Conservation (phyloP, 306 rosid genomes). For the Morella rubra region DNA sequence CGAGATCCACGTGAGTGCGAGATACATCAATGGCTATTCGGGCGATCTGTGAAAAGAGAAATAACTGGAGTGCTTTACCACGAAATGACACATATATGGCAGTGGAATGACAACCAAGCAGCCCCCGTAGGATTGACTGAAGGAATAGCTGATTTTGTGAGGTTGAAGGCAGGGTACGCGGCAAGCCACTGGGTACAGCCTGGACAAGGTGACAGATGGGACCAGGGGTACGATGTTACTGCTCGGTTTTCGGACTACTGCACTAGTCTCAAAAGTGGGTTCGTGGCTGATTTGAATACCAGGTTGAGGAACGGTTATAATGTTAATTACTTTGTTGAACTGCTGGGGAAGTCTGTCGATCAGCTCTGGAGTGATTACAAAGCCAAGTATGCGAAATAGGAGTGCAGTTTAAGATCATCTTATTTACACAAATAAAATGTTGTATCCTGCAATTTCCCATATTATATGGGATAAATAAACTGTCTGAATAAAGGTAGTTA, state of each 20-base stretch:
- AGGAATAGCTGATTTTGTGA: conserved; percentile 50
- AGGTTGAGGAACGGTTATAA: conserved; percentile 38
- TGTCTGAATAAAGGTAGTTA: neutral
- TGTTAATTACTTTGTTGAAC: conserved; percentile 37
- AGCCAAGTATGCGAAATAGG: conserved; percentile 32
- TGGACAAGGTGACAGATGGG: conserved; percentile 35
- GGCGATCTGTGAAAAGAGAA: conserved; percentile 39
- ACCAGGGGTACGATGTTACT: conserved; percentile 43
- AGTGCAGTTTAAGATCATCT: neutral
- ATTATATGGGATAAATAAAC: neutral
- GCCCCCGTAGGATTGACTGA: conserved; percentile 34
- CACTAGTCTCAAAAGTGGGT: conserved; percentile 35
- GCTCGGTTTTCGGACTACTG: conserved; percentile 43
- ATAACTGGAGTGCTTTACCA: conserved; percentile 40
- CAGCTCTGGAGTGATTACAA: conserved; percentile 51
- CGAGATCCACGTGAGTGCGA: conserved; percentile 33
- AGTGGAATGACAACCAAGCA: conserved; percentile 30
- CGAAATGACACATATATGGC: conserved; percentile 43
- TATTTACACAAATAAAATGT: neutral
- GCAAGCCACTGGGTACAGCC: conserved; percentile 20
- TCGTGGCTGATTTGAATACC: conserved; percentile 47
- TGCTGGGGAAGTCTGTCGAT: conserved; percentile 43
- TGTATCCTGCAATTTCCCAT: neutral
- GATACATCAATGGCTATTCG: conserved; percentile 7
- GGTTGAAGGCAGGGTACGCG: conserved; percentile 38